Conservation (phyloP, 1,284 basidiomycete species). For the Lentinus polychrous region DNA sequence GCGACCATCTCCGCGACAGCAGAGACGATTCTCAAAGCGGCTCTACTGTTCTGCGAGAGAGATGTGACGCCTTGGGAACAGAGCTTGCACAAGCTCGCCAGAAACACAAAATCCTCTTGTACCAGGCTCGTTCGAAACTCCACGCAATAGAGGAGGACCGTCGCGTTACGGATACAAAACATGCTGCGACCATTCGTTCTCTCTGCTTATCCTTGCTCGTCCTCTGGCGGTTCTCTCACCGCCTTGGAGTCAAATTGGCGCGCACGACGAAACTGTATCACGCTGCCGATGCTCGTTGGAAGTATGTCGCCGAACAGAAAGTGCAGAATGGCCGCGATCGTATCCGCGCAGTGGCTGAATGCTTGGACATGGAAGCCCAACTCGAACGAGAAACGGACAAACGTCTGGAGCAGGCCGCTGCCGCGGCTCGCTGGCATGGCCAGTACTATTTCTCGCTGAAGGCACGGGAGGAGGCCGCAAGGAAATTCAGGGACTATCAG, state of each 20-base stretch:
- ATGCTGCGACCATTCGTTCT: neutral
- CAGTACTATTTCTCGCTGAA: conserved; percentile 7
- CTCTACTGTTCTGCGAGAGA: neutral
- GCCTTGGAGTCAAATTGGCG: conserved; percentile 3
- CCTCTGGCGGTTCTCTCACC: conserved; percentile 7
- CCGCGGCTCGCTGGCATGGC: neutral
- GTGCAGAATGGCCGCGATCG: conserved; percentile 3
- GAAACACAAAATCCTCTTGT: neutral
- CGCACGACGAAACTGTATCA: conserved; percentile 1
- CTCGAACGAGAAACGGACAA: neutral
- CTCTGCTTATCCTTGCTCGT: conserved; percentile 6
- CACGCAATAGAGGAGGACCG: neutral
- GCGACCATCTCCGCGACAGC: too few species aligned
- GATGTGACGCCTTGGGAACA: neutral
- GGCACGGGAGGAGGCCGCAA: conserved; percentile 4
- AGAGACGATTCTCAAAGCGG: neutral
- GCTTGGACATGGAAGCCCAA: conserved; percentile 4
- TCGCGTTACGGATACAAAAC: neutral
- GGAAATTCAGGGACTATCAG: conserved; percentile 5
- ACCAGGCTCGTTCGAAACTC: neutral
- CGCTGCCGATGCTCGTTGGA: conserved; percentile 2
- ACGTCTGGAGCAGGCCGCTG: neutral
- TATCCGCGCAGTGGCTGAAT: conserved; percentile 2
- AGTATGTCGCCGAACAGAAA: conserved; percentile 4
- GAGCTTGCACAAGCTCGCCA: neutral